Conservation (phyloP, 805 yeast genomes). For the Wickerhamomyces sydowiorum region DNA sequence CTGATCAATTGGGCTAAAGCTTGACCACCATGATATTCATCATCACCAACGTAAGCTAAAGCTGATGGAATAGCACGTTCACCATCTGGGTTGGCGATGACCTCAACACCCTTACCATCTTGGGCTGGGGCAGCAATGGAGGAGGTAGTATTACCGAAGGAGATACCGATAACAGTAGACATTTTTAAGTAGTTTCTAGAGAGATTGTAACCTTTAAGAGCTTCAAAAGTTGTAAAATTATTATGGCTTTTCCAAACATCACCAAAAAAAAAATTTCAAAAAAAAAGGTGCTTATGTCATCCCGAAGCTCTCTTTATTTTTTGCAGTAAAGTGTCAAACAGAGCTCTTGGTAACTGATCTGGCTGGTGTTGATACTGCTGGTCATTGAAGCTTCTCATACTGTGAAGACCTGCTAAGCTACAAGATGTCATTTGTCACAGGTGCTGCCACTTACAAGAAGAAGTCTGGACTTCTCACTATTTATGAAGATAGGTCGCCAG, state of each 20-base stretch:
- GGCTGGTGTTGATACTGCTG: no score
- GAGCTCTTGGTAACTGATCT: no score
- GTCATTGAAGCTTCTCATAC: not conserved
- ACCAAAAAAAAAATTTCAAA: not conserved
- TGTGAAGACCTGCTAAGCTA: no score
- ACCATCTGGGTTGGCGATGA: conserved; percentile 98
- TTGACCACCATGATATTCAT: conserved; percentile 97
- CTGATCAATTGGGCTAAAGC: conserved; percentile 90
- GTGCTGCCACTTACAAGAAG: conserved; percentile 51
- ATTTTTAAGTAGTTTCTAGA: not conserved
- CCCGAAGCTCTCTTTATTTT: not conserved
- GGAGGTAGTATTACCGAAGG: conserved; percentile 94
- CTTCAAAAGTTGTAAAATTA: not conserved
- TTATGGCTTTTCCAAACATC: not conserved
- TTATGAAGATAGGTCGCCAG: conserved; percentile 51
- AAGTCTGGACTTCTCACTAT: conserved; percentile 51
- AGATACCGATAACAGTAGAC: conserved; percentile 71
- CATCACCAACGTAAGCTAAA: conserved; percentile 85
- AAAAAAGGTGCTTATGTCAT: not conserved
- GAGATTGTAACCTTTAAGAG: not conserved
- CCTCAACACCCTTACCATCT: conserved; percentile 86
- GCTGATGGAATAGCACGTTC: conserved; percentile 95
- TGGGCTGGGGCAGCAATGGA: conserved; percentile 82
- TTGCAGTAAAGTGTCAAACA: no score
- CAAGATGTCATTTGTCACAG: conserved; percentile 34